Conservation (phyloP, 1,284 basidiomycete species). For the Cutaneotrichosporon spelunceum region DNA sequence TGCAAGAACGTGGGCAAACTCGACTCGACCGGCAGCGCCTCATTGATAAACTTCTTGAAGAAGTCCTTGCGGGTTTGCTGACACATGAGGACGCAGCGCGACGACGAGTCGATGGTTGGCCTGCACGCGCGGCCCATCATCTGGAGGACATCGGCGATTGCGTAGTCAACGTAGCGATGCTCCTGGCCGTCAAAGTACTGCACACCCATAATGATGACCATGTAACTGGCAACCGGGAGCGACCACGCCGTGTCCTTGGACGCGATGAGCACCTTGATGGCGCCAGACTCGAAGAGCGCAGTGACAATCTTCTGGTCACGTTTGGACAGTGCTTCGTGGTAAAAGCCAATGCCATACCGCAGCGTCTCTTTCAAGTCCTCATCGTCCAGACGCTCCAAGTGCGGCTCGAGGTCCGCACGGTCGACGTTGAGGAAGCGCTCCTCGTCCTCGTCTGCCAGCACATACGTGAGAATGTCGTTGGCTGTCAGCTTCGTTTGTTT, state of each 20-base stretch:
- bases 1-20: slow-evolving; percentile 83
- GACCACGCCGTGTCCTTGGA: slow-evolving; percentile 97
- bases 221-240: slow-evolving; percentile 85
- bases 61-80: slow-evolving; percentile 96
- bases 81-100: slow-evolving; percentile 91
- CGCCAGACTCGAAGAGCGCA: slow-evolving; percentile 87
- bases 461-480: slow-evolving; percentile 86
- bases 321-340: slow-evolving; percentile 87
- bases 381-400: slow-evolving; percentile 81
- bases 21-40: slow-evolving; percentile 96
- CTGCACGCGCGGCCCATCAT: slow-evolving; percentile 98
- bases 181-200: slow-evolving; percentile 94
- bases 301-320: slow-evolving; percentile 93
- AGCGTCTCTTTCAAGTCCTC: slow-evolving; percentile 73
- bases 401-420: slow-evolving; percentile 74
- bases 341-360: slow-evolving; percentile 89
- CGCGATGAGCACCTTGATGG: slow-evolving; percentile 90
- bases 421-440: slow-evolving; percentile 90
- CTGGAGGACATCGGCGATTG: slow-evolving; percentile 94
- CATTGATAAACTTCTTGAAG: slow-evolving; percentile 97
- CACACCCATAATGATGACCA: slow-evolving; percentile 98
- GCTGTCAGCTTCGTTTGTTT: slow-evolving; percentile 92
- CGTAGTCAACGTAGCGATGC: slow-evolving; percentile 95
- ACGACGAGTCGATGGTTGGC: slow-evolving; percentile 76
- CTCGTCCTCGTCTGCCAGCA: slow-evolving; percentile 78